Base-by-base conservation (phyloP, 2,329 filamentous ascomycete species). In the Aspergillus brasiliensis region DNA sequence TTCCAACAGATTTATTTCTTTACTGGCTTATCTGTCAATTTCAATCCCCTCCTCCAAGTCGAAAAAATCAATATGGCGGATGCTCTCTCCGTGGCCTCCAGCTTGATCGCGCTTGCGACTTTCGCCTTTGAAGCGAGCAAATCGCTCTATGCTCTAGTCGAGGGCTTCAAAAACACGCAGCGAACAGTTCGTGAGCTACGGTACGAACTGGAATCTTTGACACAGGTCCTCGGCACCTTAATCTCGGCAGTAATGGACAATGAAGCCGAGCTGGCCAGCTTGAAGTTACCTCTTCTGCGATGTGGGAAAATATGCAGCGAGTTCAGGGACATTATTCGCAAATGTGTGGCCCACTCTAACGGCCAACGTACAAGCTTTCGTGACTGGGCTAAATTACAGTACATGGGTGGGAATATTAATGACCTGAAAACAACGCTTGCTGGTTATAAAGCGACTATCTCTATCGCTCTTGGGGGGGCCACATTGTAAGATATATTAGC, bases 381-480 rank as follows among this genome's bases (percentile, higher is more conserved):
- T 17, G 64, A 67, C 25, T 62, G 57, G 61, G 42, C 54, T 27
- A 60, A 60, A 46, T 42, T 62, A 34, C 49, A 56, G 38, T 62
- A 62, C 28, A 28, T 55, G 57, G 57, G 54, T 37, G 62, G 63
- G 28, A 63, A 68, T 47, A 69, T 71, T 23, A 56, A 46, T 15
- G 49, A 66, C 49, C 65, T 70, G 19, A 68, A 58, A 47, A 58
- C 56, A 8, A 62, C 62, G 21, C 59, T 72, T 8, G 64, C 61
- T 47, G 60, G 59, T 19, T 69, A 70, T 52, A 71, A 71, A 49
- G 62, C 65, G 2, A 70, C 67, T 5, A 73, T 73, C 13, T 67
- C 58, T 53, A 68, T 73, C 51, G 68, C 69, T 38, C 59, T 72
- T 11, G 64, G 64, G 11, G 62, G 67, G 58, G 68, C 66, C 21